Evolutionary conservation across 208 protist genomes (phyloP).

Genomic region (Wallacemonas sp.): DNA sequence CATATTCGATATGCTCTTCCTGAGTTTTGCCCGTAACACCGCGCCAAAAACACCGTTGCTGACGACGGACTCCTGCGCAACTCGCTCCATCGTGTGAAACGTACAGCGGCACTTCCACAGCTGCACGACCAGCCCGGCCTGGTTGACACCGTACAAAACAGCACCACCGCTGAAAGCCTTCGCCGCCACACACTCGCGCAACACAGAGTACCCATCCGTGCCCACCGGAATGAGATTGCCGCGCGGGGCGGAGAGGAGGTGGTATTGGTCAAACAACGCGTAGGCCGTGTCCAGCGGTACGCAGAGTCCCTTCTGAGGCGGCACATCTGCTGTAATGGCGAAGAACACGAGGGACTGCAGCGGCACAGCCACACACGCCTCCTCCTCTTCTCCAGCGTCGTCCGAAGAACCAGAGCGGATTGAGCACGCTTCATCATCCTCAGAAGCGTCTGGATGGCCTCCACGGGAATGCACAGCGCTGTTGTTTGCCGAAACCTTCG

Average conservation of each 20-base stretch:
- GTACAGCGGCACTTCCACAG: constrained; percentile 75
- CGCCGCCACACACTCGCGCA: constrained; percentile 34
- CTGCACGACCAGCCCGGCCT: constrained; percentile 46
- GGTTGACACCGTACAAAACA: constrained; percentile 72
- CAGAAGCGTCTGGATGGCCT: too few relatives aligned
- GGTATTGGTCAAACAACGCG: constrained; percentile 38
- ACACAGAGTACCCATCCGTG: constrained; percentile 35
- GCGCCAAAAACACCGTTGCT: constrained; percentile 56
- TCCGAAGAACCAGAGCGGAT: too few relatives aligned
- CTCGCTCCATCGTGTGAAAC: constrained; percentile 59
- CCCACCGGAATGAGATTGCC: constrained; percentile 26
- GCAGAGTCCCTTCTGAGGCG: constrained; percentile 52
- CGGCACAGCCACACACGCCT: too few relatives aligned
- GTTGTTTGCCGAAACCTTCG: too few relatives aligned
- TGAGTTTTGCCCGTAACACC: constrained; percentile 37
- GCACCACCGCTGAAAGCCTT: constrained; percentile 56
- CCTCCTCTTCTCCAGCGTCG: too few relatives aligned
- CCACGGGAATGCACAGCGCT: too few relatives aligned
- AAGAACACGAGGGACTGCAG: constrained; percentile 59
- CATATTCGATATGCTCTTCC: constrained; percentile 60
- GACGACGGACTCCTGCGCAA: constrained; percentile 72
- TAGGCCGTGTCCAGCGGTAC: constrained; percentile 36
- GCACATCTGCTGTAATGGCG: constrained; percentile 49
- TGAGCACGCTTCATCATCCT: too few relatives aligned
- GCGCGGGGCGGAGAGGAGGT: constrained; percentile 34